Percentiles rank a stretch among this genome's conserved stretches.
These are phyloP conservation scores for Yamadazyma atlantica DNA, from an alignment of 1,139 yeast genomes.

Conservation along the genomic window DNA sequence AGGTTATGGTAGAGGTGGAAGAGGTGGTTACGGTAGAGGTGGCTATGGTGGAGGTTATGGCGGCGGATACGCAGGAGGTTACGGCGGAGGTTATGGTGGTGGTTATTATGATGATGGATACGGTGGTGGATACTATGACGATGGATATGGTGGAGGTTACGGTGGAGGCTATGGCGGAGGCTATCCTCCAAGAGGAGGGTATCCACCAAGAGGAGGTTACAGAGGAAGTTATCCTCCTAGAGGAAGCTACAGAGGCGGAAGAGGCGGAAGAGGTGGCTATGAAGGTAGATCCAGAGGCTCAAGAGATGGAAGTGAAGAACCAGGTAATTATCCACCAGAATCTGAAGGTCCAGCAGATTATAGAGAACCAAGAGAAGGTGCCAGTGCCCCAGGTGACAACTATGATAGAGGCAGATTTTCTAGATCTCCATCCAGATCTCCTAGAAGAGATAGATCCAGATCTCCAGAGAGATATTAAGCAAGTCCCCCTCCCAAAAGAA, in stretches of 20 bases:
- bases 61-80: slow-evolving; percentile 10
- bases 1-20: slow-evolving; percentile 18
- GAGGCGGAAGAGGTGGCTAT: slow-evolving; percentile 18
- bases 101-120: slow-evolving; percentile 22
- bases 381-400: slow-evolving; percentile 6
- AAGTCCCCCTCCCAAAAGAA: background rate
- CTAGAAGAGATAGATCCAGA: slow-evolving; percentile 40
- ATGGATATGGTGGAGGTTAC: slow-evolving; percentile 15
- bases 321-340: slow-evolving; percentile 14
- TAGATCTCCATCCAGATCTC: slow-evolving; percentile 44
- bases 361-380: slow-evolving; percentile 7
- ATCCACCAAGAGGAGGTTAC: slow-evolving; percentile 25
- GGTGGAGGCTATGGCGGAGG: slow-evolving; percentile 17
- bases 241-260: slow-evolving; percentile 20
- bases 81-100: slow-evolving; percentile 17
- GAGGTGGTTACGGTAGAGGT: slow-evolving; percentile 18
- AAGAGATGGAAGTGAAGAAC: slow-evolving; percentile 18
- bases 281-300: slow-evolving; percentile 18
- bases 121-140: slow-evolving; percentile 23
- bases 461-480: slow-evolving; percentile 33
- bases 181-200: slow-evolving; percentile 13
- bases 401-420: slow-evolving; percentile 23
- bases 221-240: slow-evolving; percentile 22
- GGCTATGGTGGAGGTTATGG: slow-evolving; percentile 11
- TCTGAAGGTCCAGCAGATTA: slow-evolving; percentile 18